Conservation (phyloP, 345 rosid genomes). For the Eucalyptus erythrocorys region DNA sequence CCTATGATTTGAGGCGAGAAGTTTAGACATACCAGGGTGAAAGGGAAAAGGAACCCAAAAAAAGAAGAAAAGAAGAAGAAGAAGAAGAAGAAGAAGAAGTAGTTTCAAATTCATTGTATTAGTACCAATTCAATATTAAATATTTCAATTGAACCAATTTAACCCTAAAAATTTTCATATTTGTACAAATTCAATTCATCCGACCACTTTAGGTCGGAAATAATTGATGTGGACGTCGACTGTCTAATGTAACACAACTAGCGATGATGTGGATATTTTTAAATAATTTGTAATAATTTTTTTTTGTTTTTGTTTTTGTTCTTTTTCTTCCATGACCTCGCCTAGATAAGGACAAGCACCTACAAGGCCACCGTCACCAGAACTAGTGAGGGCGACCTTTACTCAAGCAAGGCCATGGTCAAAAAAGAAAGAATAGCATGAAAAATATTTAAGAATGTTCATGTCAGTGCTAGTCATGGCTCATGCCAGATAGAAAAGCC, state of each 20-base stretch:
- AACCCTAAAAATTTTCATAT: too few relatives aligned
- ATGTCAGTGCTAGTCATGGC: not conserved
- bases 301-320: not conserved
- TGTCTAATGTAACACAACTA: not conserved
- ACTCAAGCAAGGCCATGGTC: not conserved
- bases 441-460: too few relatives aligned
- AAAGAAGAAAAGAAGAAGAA: too few relatives aligned
- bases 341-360: too few relatives aligned
- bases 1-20: not conserved
- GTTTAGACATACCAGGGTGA: not conserved
- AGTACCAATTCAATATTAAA: too few relatives aligned
- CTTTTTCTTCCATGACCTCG: not conserved
- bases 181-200: too few relatives aligned
- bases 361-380: fast-evolving
- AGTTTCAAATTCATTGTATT: too few relatives aligned
- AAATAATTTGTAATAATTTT: too few relatives aligned
- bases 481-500: fast-evolving
- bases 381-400: not conserved
- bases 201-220: not conserved
- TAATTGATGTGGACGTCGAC: fast-evolving
- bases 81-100: too few relatives aligned
- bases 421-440: not conserved
- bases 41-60: not conserved
- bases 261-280: fast-evolving
- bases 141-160: too few relatives aligned